Conservation (phyloP, 2,329 filamentous ascomycete species). For the Tolypocladium album region DNA sequence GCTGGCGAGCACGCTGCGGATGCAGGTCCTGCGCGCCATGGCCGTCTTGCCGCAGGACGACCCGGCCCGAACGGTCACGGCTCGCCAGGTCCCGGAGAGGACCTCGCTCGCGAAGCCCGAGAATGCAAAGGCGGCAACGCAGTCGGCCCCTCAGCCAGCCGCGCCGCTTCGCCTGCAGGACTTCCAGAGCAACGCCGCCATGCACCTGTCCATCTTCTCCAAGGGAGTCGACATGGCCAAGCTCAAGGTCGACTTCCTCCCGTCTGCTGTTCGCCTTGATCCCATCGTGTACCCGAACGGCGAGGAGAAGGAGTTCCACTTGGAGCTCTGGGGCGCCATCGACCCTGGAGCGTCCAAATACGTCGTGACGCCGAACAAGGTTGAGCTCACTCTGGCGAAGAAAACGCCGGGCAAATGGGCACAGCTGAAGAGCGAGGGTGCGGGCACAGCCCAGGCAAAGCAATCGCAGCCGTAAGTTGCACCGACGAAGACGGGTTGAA, state of each 20-base stretch:
- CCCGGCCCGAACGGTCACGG: conserved; percentile 33
- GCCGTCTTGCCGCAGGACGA: conserved; percentile 32
- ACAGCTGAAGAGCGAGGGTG: conserved; percentile 9
- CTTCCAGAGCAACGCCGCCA: conserved; percentile 22
- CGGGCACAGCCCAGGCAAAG: not conserved
- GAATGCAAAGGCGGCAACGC: not conserved
- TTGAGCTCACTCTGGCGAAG: conserved; percentile 69
- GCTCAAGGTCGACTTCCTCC: conserved; percentile 24
- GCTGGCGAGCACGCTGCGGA: conserved; percentile 32
- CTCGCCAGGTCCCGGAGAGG: conserved; percentile 17
- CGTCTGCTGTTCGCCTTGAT: conserved; percentile 15
- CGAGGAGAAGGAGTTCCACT: conserved; percentile 52
- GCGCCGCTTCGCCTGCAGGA: conserved; percentile 19
- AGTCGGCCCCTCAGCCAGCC: conserved; percentile 9
- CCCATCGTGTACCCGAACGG: conserved; percentile 26
- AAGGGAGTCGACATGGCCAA: conserved; percentile 29
- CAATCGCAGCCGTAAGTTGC: not conserved
- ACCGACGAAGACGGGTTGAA: not conserved
- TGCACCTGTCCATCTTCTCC: conserved; percentile 30
- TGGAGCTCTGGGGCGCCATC: conserved; percentile 55
- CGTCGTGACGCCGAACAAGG: conserved; percentile 63
- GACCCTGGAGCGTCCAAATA: conserved; percentile 48
- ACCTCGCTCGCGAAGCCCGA: conserved; percentile 12
- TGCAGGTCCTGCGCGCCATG: conserved; percentile 35
- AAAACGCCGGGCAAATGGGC: conserved; percentile 58